Evolutionary conservation across 441 rosid genomes (phyloP), one percentile per base, ranked within the genome.

Genomic region (Populus trichocarpa): DNA sequence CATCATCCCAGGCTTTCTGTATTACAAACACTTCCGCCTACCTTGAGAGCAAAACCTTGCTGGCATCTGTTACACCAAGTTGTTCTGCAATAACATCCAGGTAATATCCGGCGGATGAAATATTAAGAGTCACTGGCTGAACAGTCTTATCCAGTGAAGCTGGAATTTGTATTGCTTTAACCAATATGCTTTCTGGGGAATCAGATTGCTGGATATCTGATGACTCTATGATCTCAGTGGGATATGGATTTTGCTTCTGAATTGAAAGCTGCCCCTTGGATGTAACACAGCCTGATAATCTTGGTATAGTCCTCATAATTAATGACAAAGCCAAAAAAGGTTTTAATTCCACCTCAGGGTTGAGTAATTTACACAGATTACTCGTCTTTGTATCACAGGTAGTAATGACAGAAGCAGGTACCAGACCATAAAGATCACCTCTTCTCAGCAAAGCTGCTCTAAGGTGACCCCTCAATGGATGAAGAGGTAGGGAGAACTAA

Each of bases 391-490:
- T 82, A 86, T 94, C 98, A 72, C 84, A 90, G 65, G 81, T 84
- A 81, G 92, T 89, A 82, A 92, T 85, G 81, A 91, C 90, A 73
- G 98, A 90, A 85, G 86, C 91, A 73, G 98, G 93, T 78, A 96
- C 81, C 23, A 89, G 88, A 69, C 96, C 93, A 20, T 78, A 83
- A 83, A 85, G 89, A 78, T 90, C 87, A 69, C 91, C 92, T 32
- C 82, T 84, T 87, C 98, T 90, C 81, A 73, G 81, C 68, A 89
- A 85, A 81, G 93, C 76, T 32, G 93, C 99, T 88, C 86, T 91
- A 75, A 96, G 84, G 89, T 94, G 99, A 84, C 93, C 88, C 66
- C 94, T 86, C 79, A 94, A 82, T 9, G 98, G 99, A 79, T 91
- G 91, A 59, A 78, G 75, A 72, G 88, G 82, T 77, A 88, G 86